Percentiles rank a stretch among this genome's conserved stretches.
Conservation (phyloP, 148 eudicot genomes). For the Nepenthes gracilis region DNA sequence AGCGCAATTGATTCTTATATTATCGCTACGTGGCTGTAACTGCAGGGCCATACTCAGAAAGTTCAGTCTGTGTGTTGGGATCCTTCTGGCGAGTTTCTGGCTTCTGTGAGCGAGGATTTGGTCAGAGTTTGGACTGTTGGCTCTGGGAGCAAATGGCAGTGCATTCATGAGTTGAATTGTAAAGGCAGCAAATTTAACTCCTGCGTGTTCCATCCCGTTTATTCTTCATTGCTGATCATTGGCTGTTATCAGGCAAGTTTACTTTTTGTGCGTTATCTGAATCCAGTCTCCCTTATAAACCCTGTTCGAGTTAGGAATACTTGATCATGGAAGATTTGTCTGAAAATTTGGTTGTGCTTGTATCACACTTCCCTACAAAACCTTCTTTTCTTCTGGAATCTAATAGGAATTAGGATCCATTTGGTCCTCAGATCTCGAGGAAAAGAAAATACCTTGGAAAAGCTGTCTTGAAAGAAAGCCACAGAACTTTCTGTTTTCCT, state of each 20-base stretch:
- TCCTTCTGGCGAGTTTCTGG: constrained; percentile 48
- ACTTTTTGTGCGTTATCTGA: background rate
- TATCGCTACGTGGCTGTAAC: background rate
- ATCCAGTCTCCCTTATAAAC: too few relatives aligned
- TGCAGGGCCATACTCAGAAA: constrained; percentile 41
- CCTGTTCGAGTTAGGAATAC: too few relatives aligned
- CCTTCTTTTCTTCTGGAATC: too few relatives aligned
- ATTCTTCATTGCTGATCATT: constrained; percentile 36
- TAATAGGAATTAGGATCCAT: too few relatives aligned
- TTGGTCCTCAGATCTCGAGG: too few relatives aligned
- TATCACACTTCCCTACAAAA: too few relatives aligned
- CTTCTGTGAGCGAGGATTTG: constrained; percentile 51
- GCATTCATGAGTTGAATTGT: constrained; percentile 45
- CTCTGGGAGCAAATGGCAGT: constrained; percentile 20
- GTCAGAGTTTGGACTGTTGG: constrained; percentile 38
- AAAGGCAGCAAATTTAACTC: constrained; percentile 42
- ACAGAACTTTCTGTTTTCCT: too few relatives aligned
- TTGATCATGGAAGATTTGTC: too few relatives aligned
- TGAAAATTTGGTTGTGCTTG: too few relatives aligned
- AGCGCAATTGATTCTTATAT: constrained; percentile 5
- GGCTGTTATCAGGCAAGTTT: constrained; percentile 54
- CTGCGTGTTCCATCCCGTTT: constrained; percentile 55
- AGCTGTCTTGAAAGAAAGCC: too few relatives aligned
- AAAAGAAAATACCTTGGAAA: too few relatives aligned
- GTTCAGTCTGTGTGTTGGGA: constrained; percentile 54